Percentiles rank a stretch among this genome's conserved stretches.
Conservation (phyloP, 2,329 filamentous ascomycete species). For the Colletotrichum agaves region DNA sequence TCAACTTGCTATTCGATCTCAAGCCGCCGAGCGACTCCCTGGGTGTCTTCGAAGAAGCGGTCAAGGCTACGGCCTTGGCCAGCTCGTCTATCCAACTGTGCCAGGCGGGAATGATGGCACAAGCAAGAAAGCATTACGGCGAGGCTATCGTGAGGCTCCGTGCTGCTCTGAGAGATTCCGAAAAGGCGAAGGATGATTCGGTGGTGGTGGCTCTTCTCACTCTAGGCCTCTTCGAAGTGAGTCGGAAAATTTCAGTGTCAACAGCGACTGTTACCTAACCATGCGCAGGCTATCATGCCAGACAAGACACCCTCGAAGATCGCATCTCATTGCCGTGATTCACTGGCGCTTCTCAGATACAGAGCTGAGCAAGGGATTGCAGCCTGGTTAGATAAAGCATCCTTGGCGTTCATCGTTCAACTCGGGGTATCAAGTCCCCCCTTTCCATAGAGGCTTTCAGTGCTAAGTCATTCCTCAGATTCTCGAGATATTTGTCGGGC, state of each 20-base stretch:
- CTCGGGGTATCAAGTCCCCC: slow-evolving; percentile 1
- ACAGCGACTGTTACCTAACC: not conserved
- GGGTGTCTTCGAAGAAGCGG: slow-evolving; percentile 18
- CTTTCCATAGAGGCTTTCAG: no score
- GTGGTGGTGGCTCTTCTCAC: slow-evolving; percentile 15
- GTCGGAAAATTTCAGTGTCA: no score
- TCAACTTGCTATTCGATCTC: not conserved
- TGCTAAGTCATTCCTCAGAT: not conserved
- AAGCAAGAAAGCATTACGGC: slow-evolving; percentile 13
- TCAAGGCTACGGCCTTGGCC: slow-evolving; percentile 34
- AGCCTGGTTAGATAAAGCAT: slow-evolving; percentile 12
- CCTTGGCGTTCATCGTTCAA: slow-evolving; percentile 9
- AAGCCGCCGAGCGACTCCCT: slow-evolving; percentile 38
- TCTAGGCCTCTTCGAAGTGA: slow-evolving; percentile 28
- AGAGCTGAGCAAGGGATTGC: slow-evolving; percentile 25
- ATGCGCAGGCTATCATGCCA: slow-evolving; percentile 5
- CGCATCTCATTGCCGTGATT: slow-evolving; percentile 15
- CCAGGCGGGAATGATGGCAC: slow-evolving; percentile 25
- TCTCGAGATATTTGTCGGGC: slow-evolving; percentile 11
- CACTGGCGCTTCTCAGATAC: slow-evolving; percentile 25
- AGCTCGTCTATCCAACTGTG: slow-evolving; percentile 12
- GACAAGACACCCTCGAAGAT: not conserved
- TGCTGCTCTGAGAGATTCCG: not conserved
- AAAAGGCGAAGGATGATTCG: slow-evolving; percentile 19
- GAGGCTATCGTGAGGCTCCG: slow-evolving; percentile 18